Evolutionary conservation across 1,284 basidiomycete genomes (phyloP), one percentile per base, ranked within the genome.

Genomic region (Leccinum angustisporum): DNA sequence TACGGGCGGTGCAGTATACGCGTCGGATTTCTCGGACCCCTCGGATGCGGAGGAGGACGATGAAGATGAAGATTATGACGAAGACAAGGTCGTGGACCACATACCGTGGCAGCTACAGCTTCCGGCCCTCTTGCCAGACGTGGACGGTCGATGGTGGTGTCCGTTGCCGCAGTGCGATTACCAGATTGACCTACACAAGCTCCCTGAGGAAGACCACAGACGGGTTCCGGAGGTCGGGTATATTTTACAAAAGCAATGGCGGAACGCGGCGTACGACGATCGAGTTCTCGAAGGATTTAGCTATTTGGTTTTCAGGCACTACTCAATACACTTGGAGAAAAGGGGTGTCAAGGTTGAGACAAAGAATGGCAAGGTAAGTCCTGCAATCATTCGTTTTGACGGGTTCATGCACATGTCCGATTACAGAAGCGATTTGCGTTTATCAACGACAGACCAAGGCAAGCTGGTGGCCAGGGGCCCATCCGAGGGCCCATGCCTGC

Each of bases 1-100:
- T n/a, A 63, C 62, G 13, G 48, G 60, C 11, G 50, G 62, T 52
- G 54, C 68, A 62, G 72, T 69, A 7, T 83, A 83, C 62, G 81
- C 81, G 64, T 76, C 77, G 0, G 85, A 86, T 67, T 86, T 86
- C 68, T 81, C 81, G 13, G 78, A 79, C 18, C 66, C 68, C 3
- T 83, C 83, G 1, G 78, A 81, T 21, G 69, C 67, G 18, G 67
- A 78, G 31, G 77, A 72, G 18, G 75, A 79, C 9, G 76, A 79
- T 27, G 75, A 77, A 30, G 75, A 77, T 21, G 53, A 68, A 5
- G 16, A 25, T 3, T 1, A 54, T 30, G 58, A 62, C 11, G 58
- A 62, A 5, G 61, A 66, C 18, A 58, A 59, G 40, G 65, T 57
- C 8, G 33, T 51, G 57, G 57, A 48, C 59, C 71, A 30, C 16